Base-by-base conservation (phyloP, 306 rosid genomes). In the Mucuna pruriens region DNA sequence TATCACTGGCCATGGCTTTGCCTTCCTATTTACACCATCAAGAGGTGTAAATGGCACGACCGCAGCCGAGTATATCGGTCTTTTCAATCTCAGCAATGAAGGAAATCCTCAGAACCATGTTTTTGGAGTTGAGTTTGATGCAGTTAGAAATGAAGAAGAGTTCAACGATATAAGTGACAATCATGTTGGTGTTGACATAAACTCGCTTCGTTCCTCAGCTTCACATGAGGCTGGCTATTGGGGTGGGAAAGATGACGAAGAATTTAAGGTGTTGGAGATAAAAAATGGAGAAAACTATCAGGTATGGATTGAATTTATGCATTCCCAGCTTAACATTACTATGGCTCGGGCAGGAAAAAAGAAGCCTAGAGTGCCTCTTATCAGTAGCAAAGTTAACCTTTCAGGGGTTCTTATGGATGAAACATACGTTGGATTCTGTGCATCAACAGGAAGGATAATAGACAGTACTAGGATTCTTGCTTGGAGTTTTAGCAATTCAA, bases 401-500 rank as follows among this genome's bases (percentile, higher is more conserved):
- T 89, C 88, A 11, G 52, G 22, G 40, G 85, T 87, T 73, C 81
- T 91, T 22, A 66, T 86, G 78, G 88, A 84, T 39, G 91, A 87
- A 60, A 82, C 85, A 58, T 84, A 80, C 46, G 84, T 82, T 63
- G 92, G 91, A 31, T 91, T 89, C 84, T 2, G 72, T 1, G 88
- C 83, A 10, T 77, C 88, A 70, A 91, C 85, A 3, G 90, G 95
- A 44, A 31, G 6, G 76, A 11, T 82, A 77, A 68, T 79, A 17
- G 89, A 91, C 68, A 77, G 85, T 74, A 42, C 76, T 64, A 86
- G 52, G 84, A 89, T 91, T 38, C 74, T 89, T 74, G 90, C 89
- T 78, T 91, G 91, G 92, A 87, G 92, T 68, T 90, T 88, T 75
- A 87, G 92, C 51, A 80, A 82, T 80, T 62, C 86, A 0, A 91